Conservation (phyloP, 345 rosid genomes). For the Salix exigua region DNA sequence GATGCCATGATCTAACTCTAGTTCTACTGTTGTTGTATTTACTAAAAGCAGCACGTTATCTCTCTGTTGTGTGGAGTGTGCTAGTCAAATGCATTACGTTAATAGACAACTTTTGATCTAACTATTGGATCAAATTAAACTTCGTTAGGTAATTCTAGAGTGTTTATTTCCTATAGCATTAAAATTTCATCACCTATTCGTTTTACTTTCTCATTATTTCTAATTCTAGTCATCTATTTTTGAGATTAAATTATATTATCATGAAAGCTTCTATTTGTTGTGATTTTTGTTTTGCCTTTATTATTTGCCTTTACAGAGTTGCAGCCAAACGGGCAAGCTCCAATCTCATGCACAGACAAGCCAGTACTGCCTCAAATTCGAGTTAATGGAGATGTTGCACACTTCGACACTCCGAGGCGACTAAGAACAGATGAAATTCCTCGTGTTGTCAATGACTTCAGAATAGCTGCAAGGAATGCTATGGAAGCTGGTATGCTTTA, state of each 20-base stretch:
- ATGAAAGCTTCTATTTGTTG: no score
- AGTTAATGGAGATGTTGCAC: constrained; percentile 38
- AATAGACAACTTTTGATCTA: no score
- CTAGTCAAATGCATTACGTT: no score
- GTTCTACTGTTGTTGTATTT: no score
- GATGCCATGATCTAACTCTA: no score
- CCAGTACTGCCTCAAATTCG: constrained; percentile 39
- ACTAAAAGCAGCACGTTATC: no score
- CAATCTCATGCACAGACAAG: constrained; percentile 58
- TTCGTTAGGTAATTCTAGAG: no score
- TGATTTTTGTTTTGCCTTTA: neutral
- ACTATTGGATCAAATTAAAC: no score
- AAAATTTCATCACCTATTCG: no score
- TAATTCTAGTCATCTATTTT: neutral
- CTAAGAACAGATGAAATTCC: constrained; percentile 64
- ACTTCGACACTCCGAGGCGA: constrained; percentile 55
- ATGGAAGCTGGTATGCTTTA: constrained; percentile 58
- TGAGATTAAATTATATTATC: neutral
- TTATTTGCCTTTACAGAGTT: constrained; percentile 29
- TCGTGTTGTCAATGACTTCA: constrained; percentile 55
- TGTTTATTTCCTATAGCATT: no score
- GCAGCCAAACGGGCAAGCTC: constrained; percentile 66
- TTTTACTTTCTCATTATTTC: neutral
- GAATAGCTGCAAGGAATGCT: constrained; percentile 74
- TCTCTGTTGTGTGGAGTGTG: no score